Evolutionary conservation across 2,329 filamentous ascomycete species (phyloP).

Genomic region (Cercospora beticola): DNA sequence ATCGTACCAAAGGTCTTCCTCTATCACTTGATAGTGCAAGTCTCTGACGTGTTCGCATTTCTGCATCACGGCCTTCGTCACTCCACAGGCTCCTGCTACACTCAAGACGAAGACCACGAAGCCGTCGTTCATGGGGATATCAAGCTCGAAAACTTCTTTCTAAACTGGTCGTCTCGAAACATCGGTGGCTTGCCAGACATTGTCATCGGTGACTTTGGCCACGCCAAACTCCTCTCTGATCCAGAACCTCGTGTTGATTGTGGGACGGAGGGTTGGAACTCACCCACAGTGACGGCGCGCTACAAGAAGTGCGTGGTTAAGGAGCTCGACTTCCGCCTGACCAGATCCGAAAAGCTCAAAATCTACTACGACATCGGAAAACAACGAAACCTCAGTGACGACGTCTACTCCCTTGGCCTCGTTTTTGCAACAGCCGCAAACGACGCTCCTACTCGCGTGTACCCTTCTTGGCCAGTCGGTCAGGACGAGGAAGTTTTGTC

Average conservation of each 20-base stretch:
- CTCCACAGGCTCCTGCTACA: slow-evolving; percentile 10
- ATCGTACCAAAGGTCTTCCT: slow-evolving; percentile 15
- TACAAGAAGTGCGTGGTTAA: background rate
- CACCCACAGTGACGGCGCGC: slow-evolving; percentile 15
- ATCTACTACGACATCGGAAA: background rate
- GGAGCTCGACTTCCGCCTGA: background rate
- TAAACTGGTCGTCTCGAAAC: background rate
- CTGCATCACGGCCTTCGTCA: slow-evolving; percentile 26
- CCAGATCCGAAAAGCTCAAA: background rate
- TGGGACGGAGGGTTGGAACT: slow-evolving; percentile 10
- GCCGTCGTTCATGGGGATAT: slow-evolving; percentile 26
- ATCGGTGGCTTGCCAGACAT: slow-evolving; percentile 22
- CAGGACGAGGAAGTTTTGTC: background rate
- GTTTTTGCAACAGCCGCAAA: slow-evolving; percentile 13
- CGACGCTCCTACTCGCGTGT: background rate
- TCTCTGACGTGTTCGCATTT: slow-evolving; percentile 23
- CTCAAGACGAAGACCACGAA: slow-evolving; percentile 10
- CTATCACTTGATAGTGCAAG: slow-evolving; percentile 20
- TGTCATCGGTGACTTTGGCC: slow-evolving; percentile 25
- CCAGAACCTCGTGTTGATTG: background rate
- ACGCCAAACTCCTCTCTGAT: background rate
- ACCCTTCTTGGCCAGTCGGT: background rate
- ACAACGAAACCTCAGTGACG: background rate
- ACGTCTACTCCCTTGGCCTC: slow-evolving; percentile 20
- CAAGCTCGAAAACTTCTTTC: slow-evolving; percentile 24